phyloP scores from a whole-genome alignment of 1,284 basidiomycete species.

The Laetiporus sulphureus region DNA sequence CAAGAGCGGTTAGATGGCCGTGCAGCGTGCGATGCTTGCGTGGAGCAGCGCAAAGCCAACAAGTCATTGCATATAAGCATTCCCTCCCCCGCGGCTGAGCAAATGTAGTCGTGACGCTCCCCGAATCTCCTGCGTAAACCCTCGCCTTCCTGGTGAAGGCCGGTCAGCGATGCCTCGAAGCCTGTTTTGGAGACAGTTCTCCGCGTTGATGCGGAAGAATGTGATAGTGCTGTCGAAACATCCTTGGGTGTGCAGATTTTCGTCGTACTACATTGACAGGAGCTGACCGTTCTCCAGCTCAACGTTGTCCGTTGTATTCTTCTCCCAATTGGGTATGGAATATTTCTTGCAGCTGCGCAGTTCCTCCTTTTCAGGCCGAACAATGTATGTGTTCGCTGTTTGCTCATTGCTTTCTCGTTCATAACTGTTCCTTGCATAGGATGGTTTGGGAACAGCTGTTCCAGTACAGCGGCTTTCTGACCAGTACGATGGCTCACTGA shows the following conservation, averaged over 20 bases:
- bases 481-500: slow-evolving; percentile 43
- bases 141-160: too few species aligned
- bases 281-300: slow-evolving; percentile 30
- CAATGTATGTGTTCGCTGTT: slow-evolving; percentile 34
- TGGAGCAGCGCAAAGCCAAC: too few species aligned
- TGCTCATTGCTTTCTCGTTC: slow-evolving; percentile 5
- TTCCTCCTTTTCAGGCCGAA: slow-evolving; percentile 48
- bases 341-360: slow-evolving; percentile 62
- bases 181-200: slow-evolving; percentile 56
- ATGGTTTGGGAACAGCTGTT: slow-evolving; percentile 54
- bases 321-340: slow-evolving; percentile 61
- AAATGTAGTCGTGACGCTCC: background rate
- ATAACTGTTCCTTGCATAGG: slow-evolving; percentile 36
- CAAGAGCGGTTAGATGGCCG: too few species aligned
- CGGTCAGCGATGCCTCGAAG: slow-evolving; percentile 16
- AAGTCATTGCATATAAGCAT: too few species aligned
- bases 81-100: background rate
- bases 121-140: too few species aligned
- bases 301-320: slow-evolving; percentile 64
- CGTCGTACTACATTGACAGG: background rate
- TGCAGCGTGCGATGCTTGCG: too few species aligned
- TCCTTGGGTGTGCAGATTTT: slow-evolving; percentile 51
- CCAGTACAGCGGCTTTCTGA: slow-evolving; percentile 43
- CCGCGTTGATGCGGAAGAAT: slow-evolving; percentile 65
- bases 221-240: slow-evolving; percentile 65